A percentile compares a stretch with the other conserved stretches of the same genome.
phyloP scores from a whole-genome alignment of 257 asterid species.

The Penstemon barbatus region DNA sequence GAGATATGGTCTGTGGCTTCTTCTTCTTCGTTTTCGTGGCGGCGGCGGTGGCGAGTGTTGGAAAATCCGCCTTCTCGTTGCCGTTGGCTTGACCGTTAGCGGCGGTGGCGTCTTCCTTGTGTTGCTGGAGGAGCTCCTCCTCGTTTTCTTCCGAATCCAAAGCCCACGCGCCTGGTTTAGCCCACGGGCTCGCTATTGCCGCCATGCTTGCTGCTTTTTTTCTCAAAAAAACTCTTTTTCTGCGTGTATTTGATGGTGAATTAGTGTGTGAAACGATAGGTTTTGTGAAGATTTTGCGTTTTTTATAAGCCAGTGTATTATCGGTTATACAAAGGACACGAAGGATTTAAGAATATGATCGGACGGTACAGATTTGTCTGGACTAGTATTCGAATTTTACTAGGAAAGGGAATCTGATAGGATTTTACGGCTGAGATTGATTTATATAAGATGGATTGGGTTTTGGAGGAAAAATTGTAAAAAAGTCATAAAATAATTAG shows the following conservation, averaged over 20 bases:
- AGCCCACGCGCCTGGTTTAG: slow-evolving; percentile 96
- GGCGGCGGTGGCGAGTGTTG: slow-evolving; percentile 60
- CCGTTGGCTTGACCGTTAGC: slow-evolving; percentile 32
- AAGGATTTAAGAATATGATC: slow-evolving; percentile 32
- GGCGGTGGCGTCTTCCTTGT: slow-evolving; percentile 33
- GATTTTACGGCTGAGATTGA: slow-evolving; percentile 35
- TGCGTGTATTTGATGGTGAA: slow-evolving; percentile 27
- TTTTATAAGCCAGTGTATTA: slow-evolving; percentile 30
- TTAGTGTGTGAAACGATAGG: slow-evolving; percentile 40
- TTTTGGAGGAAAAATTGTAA: not conserved
- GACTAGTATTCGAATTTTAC: slow-evolving; percentile 17
- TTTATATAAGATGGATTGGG: not conserved
- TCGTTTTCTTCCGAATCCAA: slow-evolving; percentile 83
- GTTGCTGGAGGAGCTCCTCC: slow-evolving; percentile 56
- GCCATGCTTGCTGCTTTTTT: slow-evolving; percentile 56
- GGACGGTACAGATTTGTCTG: slow-evolving; percentile 30
- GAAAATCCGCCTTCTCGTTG: slow-evolving; percentile 53
- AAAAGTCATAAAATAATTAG: too few relatives aligned
- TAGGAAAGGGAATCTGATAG: not conserved
- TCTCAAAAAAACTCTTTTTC: not conserved
- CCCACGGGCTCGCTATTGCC: slow-evolving; percentile 86
- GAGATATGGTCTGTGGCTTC: slow-evolving; percentile 57
- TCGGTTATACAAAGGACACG: slow-evolving; percentile 16
- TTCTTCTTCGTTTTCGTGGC: slow-evolving; percentile 74
- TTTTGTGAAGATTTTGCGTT: slow-evolving; percentile 49